These are phyloP conservation scores for Wickerhamomyces tratensis DNA, from an alignment of 805 yeast species.

Conservation along the genomic window DNA sequence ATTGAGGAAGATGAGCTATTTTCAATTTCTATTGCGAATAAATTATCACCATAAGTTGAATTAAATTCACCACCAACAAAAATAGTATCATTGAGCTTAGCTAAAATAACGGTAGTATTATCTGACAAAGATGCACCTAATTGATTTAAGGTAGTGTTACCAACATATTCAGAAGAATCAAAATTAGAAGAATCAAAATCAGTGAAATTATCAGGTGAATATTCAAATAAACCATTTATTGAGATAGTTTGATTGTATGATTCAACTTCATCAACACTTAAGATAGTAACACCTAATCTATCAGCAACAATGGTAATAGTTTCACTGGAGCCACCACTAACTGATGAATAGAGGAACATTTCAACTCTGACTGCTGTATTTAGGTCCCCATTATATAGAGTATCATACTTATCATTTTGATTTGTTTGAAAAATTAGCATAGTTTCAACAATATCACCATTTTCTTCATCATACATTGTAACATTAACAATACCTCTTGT, in stretches of 20 bases:
- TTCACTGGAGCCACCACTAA: constrained; percentile 16
- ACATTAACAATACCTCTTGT: constrained; percentile 74
- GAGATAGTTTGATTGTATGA: constrained; percentile 26
- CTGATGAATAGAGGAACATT: constrained; percentile 26
- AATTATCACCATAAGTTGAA: constrained; percentile 26
- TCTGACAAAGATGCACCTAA: constrained; percentile 23
- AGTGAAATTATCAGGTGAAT: constrained; percentile 59
- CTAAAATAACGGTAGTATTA: constrained; percentile 30
- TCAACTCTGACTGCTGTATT: constrained; percentile 37
- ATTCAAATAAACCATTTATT: constrained; percentile 79
- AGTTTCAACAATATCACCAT: constrained; percentile 28
- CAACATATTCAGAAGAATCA: constrained; percentile 21
- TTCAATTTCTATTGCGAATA: constrained; percentile 23
- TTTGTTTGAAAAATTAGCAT: constrained; percentile 70
- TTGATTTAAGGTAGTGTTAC: constrained; percentile 35
- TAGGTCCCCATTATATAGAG: constrained; percentile 61
- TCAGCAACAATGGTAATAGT: constrained; percentile 62
- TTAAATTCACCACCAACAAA: constrained; percentile 41
- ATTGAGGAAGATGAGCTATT: constrained; percentile 6
- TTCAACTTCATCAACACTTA: constrained; percentile 31
- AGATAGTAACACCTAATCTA: constrained; percentile 41
- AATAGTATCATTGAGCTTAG: constrained; percentile 23
- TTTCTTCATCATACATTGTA: constrained; percentile 39
- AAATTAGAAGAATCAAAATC: constrained; percentile 18
- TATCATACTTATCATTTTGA: constrained; percentile 69